These are phyloP conservation scores for Allium fistulosum DNA, from an alignment of 106 monocot genomes.

Conservation along the genomic window DNA sequence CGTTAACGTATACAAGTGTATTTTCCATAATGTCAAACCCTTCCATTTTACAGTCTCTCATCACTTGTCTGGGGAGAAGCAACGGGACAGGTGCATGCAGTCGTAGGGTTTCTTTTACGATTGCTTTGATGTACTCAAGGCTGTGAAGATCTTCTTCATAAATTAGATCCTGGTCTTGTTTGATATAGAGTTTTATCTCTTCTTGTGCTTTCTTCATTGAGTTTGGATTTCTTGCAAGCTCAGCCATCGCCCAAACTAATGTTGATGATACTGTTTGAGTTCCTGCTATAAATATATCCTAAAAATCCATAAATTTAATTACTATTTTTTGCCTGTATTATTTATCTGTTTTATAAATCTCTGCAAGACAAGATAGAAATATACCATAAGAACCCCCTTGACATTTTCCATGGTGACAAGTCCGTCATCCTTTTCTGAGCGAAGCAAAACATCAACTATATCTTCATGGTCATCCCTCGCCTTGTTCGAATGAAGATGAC, in stretches of 20 bases:
- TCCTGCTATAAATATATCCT: slow-evolving; percentile 37
- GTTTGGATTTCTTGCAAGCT: slow-evolving; percentile 20
- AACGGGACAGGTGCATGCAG: slow-evolving; percentile 1
- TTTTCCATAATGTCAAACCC: not conserved
- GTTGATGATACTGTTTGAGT: slow-evolving; percentile 10
- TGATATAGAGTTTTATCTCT: slow-evolving; percentile 9
- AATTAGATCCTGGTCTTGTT: not conserved
- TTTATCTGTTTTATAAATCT: not conserved
- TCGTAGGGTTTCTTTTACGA: slow-evolving; percentile 6
- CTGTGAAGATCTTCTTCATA: slow-evolving; percentile 1
- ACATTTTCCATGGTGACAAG: slow-evolving; percentile 14
- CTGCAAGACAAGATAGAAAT: not conserved
- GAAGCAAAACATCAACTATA: slow-evolving; percentile 38
- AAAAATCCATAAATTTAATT: not conserved
- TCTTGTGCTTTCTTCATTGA: slow-evolving; percentile 18
- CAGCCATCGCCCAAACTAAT: slow-evolving; percentile 28
- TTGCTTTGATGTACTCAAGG: slow-evolving; percentile 2
- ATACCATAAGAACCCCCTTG: slow-evolving; percentile 21
- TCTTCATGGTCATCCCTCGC: not conserved
- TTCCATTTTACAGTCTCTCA: not conserved
- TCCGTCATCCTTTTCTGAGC: slow-evolving; percentile 7
- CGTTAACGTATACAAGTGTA: slow-evolving; percentile 5
- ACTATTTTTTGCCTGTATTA: not conserved
- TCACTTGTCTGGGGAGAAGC: not conserved
- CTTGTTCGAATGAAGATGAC: slow-evolving; percentile 1